Evolutionary conservation across 2,329 filamentous ascomycete species (phyloP).

Genomic region (Talaromyces verruculosus): DNA sequence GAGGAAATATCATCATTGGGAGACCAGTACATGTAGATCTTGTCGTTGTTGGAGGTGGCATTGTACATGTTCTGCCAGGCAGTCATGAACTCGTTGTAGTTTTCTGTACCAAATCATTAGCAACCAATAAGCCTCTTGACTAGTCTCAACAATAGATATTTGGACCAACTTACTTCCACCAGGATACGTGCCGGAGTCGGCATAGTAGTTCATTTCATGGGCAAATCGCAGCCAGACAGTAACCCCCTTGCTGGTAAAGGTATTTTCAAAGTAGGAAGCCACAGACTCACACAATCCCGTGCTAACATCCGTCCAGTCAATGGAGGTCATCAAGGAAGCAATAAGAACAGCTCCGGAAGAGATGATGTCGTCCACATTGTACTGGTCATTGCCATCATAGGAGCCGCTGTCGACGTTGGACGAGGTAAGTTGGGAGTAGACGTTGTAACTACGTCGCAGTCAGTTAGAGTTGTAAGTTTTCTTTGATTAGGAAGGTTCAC

Average conservation of each 20-base stretch:
- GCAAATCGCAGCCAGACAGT: slow-evolving; percentile 17
- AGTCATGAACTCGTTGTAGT: slow-evolving; percentile 3
- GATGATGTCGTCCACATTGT: slow-evolving; percentile 12
- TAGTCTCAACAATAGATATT: not conserved
- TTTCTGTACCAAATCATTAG: not conserved
- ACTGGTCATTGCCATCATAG: slow-evolving; percentile 14
- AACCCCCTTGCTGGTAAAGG: slow-evolving; percentile 12
- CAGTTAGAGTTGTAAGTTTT: not conserved
- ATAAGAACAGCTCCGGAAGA: slow-evolving; percentile 16
- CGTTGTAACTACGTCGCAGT: not conserved
- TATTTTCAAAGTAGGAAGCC: slow-evolving; percentile 12
- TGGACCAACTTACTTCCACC: slow-evolving; percentile 6
- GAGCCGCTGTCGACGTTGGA: slow-evolving; percentile 9
- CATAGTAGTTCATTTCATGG: slow-evolving; percentile 18
- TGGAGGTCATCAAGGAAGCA: slow-evolving; percentile 8
- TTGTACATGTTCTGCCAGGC: slow-evolving; percentile 14
- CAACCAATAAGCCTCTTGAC: not conserved
- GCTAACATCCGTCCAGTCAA: slow-evolving; percentile 14
- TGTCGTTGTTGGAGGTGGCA: slow-evolving; percentile 3
- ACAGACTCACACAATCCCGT: slow-evolving; percentile 1
- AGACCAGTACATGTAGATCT: slow-evolving; percentile 17
- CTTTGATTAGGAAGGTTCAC: too few species aligned
- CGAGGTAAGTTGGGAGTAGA: slow-evolving; percentile 12
- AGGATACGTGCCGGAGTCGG: slow-evolving; percentile 7
- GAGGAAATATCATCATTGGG: slow-evolving; percentile 5